phyloP scores from a whole-genome alignment of 2,329 filamentous ascomycete species.

The Setomelanomma holmii region DNA sequence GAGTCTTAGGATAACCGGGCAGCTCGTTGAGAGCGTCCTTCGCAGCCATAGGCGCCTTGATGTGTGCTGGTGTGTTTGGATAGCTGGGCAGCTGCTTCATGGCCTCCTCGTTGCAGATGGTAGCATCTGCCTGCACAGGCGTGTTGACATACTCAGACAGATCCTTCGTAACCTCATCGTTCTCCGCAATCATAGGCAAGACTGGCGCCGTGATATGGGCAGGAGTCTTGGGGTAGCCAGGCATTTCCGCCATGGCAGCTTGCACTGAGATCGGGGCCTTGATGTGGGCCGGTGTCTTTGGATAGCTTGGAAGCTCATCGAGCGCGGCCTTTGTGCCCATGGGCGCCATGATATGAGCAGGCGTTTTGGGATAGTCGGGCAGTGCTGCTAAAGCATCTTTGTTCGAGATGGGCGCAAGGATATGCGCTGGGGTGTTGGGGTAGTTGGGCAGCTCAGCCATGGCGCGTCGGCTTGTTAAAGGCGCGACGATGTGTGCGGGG shows the following conservation, averaged over 20 bases:
- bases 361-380: slow-evolving; percentile 31
- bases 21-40: slow-evolving; percentile 8
- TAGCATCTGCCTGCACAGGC: slow-evolving; percentile 13
- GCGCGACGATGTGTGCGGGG: slow-evolving; percentile 8
- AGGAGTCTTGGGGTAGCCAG: slow-evolving; percentile 29
- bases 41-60: neutral
- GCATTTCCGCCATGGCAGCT: slow-evolving; percentile 27
- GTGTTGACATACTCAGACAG: slow-evolving; percentile 20
- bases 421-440: slow-evolving; percentile 28
- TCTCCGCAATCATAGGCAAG: slow-evolving; percentile 1
- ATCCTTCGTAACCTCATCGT: slow-evolving; percentile 9
- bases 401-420: slow-evolving; percentile 14
- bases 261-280: slow-evolving; percentile 19
- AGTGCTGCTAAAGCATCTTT: slow-evolving; percentile 22
- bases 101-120: slow-evolving; percentile 6
- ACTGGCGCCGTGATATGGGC: slow-evolving; percentile 13
- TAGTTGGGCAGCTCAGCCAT: slow-evolving; percentile 18
- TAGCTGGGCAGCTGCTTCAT: slow-evolving; percentile 22
- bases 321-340: slow-evolving; percentile 23
- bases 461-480: slow-evolving; percentile 6
- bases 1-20: slow-evolving; percentile 17
- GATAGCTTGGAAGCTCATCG: slow-evolving; percentile 27
- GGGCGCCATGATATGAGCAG: slow-evolving; percentile 27
- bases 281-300: slow-evolving; percentile 35
- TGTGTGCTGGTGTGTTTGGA: slow-evolving; percentile 25